phyloP scores from a whole-genome alignment of 805 yeast genomes.

The Wickerhamomyces alni region DNA sequence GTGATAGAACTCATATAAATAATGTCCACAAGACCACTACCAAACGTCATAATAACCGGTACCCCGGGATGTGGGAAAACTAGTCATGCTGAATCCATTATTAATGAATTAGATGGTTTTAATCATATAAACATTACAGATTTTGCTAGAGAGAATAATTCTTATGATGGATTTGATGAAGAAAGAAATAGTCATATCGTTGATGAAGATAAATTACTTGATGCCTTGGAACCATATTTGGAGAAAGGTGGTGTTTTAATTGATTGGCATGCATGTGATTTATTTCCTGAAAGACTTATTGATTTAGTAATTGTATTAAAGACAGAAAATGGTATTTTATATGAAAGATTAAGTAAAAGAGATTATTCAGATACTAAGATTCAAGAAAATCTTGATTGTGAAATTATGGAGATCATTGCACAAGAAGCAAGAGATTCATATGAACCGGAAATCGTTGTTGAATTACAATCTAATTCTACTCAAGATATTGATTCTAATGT shows the following conservation, averaged over 20 bases:
- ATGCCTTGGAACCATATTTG: conserved; percentile 69
- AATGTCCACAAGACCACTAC: conserved; percentile 24
- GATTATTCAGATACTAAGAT: conserved; percentile 78
- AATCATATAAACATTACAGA: conserved; percentile 65
- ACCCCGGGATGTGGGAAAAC: conserved; percentile 93
- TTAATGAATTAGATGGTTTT: conserved; percentile 41
- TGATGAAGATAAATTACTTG: conserved; percentile 86
- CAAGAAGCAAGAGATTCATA: conserved; percentile 86
- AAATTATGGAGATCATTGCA: conserved; percentile 87
- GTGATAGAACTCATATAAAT: background rate
- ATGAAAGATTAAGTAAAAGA: conserved; percentile 70
- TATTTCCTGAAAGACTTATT: conserved; percentile 87
- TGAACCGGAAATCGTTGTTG: conserved; percentile 75
- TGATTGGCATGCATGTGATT: conserved; percentile 98
- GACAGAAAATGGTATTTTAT: conserved; percentile 65
- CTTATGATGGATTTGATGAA: conserved; percentile 82
- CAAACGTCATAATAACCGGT: conserved; percentile 89
- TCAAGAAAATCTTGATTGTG: conserved; percentile 91
- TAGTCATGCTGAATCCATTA: conserved; percentile 61
- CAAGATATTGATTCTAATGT: conserved; percentile 83
- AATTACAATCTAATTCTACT: conserved; percentile 61
- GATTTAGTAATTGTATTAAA: conserved; percentile 88
- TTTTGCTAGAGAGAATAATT: conserved; percentile 69
- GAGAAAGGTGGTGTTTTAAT: conserved; percentile 83
- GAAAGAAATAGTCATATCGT: conserved; percentile 81